Evolutionary conservation across 441 rosid genomes (phyloP).

Genomic region (Brassica hybrid): DNA sequence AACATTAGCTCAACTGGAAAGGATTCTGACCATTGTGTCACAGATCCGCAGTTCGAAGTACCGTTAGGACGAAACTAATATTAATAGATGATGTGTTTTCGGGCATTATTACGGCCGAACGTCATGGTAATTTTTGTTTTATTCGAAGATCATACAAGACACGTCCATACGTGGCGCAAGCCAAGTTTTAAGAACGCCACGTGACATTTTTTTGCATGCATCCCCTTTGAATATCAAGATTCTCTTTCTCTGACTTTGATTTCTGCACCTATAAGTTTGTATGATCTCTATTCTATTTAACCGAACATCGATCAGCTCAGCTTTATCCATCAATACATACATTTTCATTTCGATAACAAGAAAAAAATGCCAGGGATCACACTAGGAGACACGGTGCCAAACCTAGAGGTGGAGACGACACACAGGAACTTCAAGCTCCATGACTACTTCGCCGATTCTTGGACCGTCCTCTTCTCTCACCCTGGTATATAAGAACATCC

Average conservation of each 20-base stretch:
- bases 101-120: too few species aligned
- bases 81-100: too few species aligned
- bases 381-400: constrained; percentile 71
- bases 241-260: constrained; percentile 13
- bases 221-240: constrained; percentile 23
- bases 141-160: not conserved
- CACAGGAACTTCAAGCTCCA: constrained; percentile 71
- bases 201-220: constrained; percentile 36
- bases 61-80: too few species aligned
- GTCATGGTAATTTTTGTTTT: not conserved
- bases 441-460: constrained; percentile 58
- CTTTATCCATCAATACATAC: not conserved
- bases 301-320: not conserved
- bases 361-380: constrained; percentile 71
- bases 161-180: constrained; percentile 31
- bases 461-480: constrained; percentile 88
- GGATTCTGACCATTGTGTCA: too few species aligned
- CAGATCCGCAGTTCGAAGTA: too few species aligned
- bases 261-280: not conserved
- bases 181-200: constrained; percentile 27
- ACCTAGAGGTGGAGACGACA: constrained; percentile 67
- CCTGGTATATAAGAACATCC: constrained; percentile 48
- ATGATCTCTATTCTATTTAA: constrained; percentile 38
- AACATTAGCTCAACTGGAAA: too few species aligned
- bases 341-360: not conserved